phyloP scores from a whole-genome alignment of 805 yeast genomes.

The Wickerhamomyces xylosicus region DNA sequence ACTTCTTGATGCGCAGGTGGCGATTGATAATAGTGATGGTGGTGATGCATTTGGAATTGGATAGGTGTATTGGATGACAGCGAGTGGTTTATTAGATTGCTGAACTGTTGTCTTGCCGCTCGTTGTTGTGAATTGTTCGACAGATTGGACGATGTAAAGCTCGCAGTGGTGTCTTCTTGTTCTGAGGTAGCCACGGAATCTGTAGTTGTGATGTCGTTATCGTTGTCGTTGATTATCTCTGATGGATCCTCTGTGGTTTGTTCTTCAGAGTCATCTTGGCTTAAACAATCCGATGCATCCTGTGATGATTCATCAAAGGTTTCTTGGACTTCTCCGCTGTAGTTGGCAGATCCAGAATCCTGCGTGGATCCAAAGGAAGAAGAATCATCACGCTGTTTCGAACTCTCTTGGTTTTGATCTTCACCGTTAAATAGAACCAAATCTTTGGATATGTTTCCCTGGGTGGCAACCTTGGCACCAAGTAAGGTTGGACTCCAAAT shows the following conservation, averaged over 20 bases:
- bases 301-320: no score
- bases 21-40: slow-evolving; percentile 29
- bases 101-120: slow-evolving; percentile 5
- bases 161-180: slow-evolving; percentile 3
- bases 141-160: not conserved
- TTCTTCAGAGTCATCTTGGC: no score
- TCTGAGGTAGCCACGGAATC: slow-evolving; percentile 7
- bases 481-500: slow-evolving; percentile 17
- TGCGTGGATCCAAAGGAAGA: slow-evolving; percentile 1
- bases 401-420: not conserved
- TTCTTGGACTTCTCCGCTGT: no score
- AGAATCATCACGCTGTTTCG: not conserved
- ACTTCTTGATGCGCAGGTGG: slow-evolving; percentile 3
- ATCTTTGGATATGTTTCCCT: slow-evolving; percentile 4
- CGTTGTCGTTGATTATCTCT: no score
- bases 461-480: slow-evolving; percentile 18
- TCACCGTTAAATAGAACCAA: not conserved
- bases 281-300: no score
- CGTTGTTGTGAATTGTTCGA: not conserved
- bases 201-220: no score
- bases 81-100: slow-evolving; percentile 6
- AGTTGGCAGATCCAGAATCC: no score
- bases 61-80: slow-evolving; percentile 12
- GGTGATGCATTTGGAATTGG: slow-evolving; percentile 31
- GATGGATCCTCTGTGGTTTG: no score